Percentiles rank a stretch among this genome's conserved stretches.
Evolutionary conservation across 305 asterid genomes (phyloP).

Genomic region (Fraxinus baroniana): DNA sequence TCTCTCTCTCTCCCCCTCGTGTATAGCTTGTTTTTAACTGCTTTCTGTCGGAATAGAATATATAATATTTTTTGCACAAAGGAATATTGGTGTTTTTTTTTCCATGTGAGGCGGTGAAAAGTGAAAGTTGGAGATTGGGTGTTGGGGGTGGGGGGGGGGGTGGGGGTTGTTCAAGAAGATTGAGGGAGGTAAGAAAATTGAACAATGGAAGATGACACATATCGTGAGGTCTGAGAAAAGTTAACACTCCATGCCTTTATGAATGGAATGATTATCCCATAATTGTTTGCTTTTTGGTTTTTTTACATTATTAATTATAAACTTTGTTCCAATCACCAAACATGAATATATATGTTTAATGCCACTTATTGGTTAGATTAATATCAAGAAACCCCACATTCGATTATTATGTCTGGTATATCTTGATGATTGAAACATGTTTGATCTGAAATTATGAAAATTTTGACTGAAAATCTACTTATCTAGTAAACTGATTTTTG

Average conservation of each 20-base stretch:
- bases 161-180: neutral
- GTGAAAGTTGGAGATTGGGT: constrained; percentile 18
- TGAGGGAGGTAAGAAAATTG: neutral
- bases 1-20: constrained; percentile 19
- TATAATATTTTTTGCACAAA: constrained; percentile 15
- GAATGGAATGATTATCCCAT: constrained; percentile 83
- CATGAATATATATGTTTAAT: constrained; percentile 10
- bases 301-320: constrained; percentile 28
- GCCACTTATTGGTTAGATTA: constrained; percentile 22
- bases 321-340: constrained; percentile 30
- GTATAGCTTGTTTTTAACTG: constrained; percentile 45
- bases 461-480: neutral
- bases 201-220: constrained; percentile 65
- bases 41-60: constrained; percentile 57
- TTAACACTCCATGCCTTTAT: constrained; percentile 45
- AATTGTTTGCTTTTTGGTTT: constrained; percentile 60
- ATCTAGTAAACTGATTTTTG: neutral
- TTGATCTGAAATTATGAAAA: neutral
- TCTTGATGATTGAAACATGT: constrained; percentile 26
- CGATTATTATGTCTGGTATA: constrained; percentile 19
- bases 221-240: constrained; percentile 55
- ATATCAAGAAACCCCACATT: constrained; percentile 34
- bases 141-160: neutral
- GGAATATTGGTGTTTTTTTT: constrained; percentile 1
- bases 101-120: constrained; percentile 46